Conservation (phyloP, 495 filamentous ascomycete species). For the Daldinia caldariorum region DNA sequence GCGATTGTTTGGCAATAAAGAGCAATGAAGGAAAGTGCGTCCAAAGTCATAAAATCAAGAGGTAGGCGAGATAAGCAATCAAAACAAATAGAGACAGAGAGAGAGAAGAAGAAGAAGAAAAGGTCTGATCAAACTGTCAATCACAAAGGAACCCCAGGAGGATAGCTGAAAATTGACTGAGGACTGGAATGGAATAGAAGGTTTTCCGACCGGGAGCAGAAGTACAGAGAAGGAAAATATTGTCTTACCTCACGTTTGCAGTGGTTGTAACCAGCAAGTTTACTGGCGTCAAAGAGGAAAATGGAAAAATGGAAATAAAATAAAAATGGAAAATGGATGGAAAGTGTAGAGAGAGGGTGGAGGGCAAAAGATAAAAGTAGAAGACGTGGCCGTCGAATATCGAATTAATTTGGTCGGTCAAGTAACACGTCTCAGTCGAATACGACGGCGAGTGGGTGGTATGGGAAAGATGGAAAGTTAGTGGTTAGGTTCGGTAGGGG, state of each 20-base stretch:
- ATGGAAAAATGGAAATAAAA: background rate
- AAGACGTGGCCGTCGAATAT: constrained; percentile 40
- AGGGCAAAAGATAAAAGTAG: constrained; percentile 19
- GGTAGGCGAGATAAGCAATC: background rate
- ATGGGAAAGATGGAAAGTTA: constrained; percentile 34
- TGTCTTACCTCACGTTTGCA: constrained; percentile 28
- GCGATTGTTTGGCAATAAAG: background rate
- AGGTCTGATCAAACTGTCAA: background rate
- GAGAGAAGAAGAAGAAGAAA: background rate
- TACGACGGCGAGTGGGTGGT: constrained; percentile 26
- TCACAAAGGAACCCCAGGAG: background rate
- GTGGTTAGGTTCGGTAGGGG: constrained; percentile 30
- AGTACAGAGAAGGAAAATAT: constrained; percentile 17
- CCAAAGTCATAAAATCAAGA: background rate
- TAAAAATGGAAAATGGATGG: constrained; percentile 11
- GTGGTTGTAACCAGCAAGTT: constrained; percentile 13
- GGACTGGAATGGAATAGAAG: constrained; percentile 9
- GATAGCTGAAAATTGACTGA: background rate
- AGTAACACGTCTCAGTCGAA: constrained; percentile 32
- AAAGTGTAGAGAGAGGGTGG: constrained; percentile 12
- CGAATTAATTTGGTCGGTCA: constrained; percentile 33
- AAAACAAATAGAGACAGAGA: background rate
- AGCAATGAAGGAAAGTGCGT: background rate
- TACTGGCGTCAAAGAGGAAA: constrained; percentile 13
- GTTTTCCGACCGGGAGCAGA: constrained; percentile 29